These are phyloP conservation scores for Candida easanensis DNA, from an alignment of 805 yeast species.

Conservation along the genomic window DNA sequence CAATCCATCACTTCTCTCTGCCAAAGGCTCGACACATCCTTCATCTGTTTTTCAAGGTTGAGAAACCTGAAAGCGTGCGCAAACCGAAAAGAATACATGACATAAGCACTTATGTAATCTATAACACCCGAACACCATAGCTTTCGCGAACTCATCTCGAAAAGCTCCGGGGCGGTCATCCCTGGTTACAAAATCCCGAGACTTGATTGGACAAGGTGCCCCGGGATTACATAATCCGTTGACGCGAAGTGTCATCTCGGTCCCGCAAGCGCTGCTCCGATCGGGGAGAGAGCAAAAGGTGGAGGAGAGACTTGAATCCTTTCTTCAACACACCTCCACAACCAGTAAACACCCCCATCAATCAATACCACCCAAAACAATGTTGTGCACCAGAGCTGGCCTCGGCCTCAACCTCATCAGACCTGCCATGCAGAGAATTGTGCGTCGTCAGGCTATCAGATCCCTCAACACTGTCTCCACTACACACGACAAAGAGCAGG, in stretches of 20 bases:
- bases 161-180: conserved; percentile 1
- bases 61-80: too few relatives aligned
- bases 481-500: conserved; percentile 60
- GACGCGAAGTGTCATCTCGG: conserved; percentile 2
- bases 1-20: neutral
- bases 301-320: neutral
- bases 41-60: neutral
- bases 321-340: neutral
- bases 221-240: conserved; percentile 5
- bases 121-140: neutral
- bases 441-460: conserved; percentile 19
- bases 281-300: neutral
- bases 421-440: conserved; percentile 9
- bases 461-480: conserved; percentile 43
- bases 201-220: conserved; percentile 5
- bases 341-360: neutral
- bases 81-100: neutral
- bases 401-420: conserved; percentile 12
- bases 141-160: neutral
- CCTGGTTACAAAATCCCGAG: conserved; percentile 8
- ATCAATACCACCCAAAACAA: neutral
- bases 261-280: conserved; percentile 2
- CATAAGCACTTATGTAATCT: neutral
- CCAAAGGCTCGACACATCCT: neutral
- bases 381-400: conserved; percentile 11